Evolutionary conservation across 306 rosid species (phyloP).

Genomic region (Quercus ilex): DNA sequence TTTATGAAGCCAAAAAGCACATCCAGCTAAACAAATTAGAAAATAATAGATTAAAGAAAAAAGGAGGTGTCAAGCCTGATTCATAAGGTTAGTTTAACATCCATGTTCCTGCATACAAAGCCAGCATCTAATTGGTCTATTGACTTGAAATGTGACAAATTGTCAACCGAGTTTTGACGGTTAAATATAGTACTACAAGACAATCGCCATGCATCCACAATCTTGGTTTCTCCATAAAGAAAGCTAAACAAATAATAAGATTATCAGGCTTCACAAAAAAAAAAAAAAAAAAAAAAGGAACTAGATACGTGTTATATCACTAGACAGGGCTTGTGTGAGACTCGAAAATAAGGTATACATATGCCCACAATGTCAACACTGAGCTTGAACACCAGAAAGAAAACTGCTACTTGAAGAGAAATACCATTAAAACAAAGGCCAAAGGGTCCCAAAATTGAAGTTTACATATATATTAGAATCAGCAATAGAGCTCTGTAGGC

Average conservation of each 20-base stretch:
- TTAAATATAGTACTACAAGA: neutral
- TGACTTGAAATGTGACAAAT: neutral
- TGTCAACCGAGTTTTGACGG: neutral
- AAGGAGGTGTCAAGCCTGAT: neutral
- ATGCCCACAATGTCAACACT: neutral
- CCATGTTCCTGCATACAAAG: neutral
- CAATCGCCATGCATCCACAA: neutral
- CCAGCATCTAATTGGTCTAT: neutral
- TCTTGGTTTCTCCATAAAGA: neutral
- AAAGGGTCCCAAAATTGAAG: neutral
- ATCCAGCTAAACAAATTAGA: neutral
- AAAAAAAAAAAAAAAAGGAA: too few species aligned
- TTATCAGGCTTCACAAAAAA: neutral
- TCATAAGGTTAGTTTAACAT: neutral
- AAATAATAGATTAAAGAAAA: neutral
- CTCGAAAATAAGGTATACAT: too few species aligned
- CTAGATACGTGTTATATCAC: too few species aligned
- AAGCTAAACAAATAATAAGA: neutral
- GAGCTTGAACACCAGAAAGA: neutral
- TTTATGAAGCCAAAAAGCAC: neutral
- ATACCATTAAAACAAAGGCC: neutral
- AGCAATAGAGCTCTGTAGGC: neutral
- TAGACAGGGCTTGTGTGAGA: too few species aligned
- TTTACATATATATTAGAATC: neutral
- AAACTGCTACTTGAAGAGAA: constrained; percentile 2